Evolutionary conservation across 768 basidiomycete species (phyloP), one percentile per base, ranked within the genome.

Genomic region (Mycena epipterygia): DNA sequence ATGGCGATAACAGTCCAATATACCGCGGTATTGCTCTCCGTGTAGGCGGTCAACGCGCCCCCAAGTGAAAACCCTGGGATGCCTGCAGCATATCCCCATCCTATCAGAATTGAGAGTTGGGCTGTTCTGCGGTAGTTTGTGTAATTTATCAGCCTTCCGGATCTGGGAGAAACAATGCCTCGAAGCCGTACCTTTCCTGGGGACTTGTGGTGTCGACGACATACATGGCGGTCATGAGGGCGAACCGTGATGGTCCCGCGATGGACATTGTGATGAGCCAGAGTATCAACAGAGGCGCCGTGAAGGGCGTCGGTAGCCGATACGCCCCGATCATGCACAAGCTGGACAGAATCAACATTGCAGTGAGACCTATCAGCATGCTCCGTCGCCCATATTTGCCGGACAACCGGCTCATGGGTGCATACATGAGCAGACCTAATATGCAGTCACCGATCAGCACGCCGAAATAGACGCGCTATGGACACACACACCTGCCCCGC

Each of bases 361-460:
- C 48, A 4, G 61, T 63, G 9, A 63, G 61, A 49, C 32, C 25
- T 13, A 52, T n/a, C 37, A 63, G 25, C 49, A 52, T 41, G 37
- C 33, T 63, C 6, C 61, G 61, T 25, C 61, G 61, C 5, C 61
- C 61, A 21, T 63, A 63, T 63, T 30, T 51, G 8, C 61, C 61
- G 2, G 61, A 63, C 17, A 51, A 37, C 2, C 61, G 61, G 33
- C 61, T 63, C 61, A 63, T 63, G 9, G 61, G 48, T 0, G 42
- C 35, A 41, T 39, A 63, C 49, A 63, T 63, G 61, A 51, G 5
- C 17, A 63, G 33, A n/a, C 61, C 61, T 63, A 19, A 5, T 17
- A 39, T 21, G 42, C 35, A 39, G 13, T 39, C 8, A 41, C 21
- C 17, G 14, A 2, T 16, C 11, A n/a, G 44, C 14, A 11, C 25